Conservation (phyloP, 257 asterid genomes). For the Solanum clarkiae region DNA sequence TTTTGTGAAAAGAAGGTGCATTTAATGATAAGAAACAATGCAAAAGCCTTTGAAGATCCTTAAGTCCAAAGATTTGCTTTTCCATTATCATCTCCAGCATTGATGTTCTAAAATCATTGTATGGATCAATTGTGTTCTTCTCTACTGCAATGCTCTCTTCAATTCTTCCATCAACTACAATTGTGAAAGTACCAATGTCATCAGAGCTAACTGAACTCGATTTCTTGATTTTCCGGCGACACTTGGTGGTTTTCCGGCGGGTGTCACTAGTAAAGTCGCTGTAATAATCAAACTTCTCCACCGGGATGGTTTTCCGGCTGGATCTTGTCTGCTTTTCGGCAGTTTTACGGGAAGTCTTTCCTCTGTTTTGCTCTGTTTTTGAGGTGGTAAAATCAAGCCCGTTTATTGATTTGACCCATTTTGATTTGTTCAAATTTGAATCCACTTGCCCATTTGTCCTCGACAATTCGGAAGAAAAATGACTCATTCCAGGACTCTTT, state of each 20-base stretch:
- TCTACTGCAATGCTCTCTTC: slow-evolving; percentile 48
- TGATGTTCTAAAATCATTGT: slow-evolving; percentile 56
- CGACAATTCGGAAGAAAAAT: slow-evolving; percentile 7
- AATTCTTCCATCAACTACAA: slow-evolving; percentile 2
- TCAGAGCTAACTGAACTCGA: not conserved
- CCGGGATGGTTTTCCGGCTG: not conserved
- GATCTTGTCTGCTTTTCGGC: not conserved
- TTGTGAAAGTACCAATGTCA: not conserved
- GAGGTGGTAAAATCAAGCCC: not conserved
- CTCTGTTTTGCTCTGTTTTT: not conserved
- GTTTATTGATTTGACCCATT: not conserved
- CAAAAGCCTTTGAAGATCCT: slow-evolving; percentile 49
- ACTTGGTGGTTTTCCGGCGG: not conserved
- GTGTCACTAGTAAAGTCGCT: not conserved
- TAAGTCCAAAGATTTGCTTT: slow-evolving; percentile 44
- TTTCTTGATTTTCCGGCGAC: slow-evolving; percentile 1
- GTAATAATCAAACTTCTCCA: slow-evolving; percentile 8
- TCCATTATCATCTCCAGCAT: slow-evolving; percentile 83
- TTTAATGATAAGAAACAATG: slow-evolving; percentile 44
- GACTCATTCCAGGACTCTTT: slow-evolving; percentile 13
- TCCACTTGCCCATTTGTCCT: not conserved
- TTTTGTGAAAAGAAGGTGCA: slow-evolving; percentile 30
- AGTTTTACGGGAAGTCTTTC: not conserved
- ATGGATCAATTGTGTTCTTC: slow-evolving; percentile 56
- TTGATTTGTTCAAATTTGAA: not conserved